Evolutionary conservation across 2,329 filamentous ascomycete species (phyloP), one percentile per base, ranked within the genome.

Genomic region (Colletotrichum lindemuthianum): DNA sequence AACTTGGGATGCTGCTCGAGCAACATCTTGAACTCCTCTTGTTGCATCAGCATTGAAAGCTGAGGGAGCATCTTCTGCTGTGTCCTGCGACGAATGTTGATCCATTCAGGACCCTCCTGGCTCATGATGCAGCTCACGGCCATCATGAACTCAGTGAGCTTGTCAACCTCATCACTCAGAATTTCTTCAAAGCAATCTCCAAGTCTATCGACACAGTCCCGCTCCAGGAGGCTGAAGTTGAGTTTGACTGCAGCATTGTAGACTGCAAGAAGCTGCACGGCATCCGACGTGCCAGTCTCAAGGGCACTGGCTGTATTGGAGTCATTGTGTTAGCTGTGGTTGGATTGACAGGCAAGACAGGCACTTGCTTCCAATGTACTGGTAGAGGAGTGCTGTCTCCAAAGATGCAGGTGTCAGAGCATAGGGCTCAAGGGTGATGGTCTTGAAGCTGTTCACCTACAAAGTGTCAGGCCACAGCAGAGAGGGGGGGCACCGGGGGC

Each of bases 131-230:
- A 33, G 2, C 60, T 56, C 4, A 37, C 15, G 10, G 40, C 56
- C 8, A 50, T 54, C 12, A 49, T 49, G n/a, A 64, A 60, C 11
- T 64, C 60, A 9, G 48, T 49, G 13, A 64, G 16, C 10, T 47
- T 16, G 7, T 60, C 13, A 11, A 60, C 33, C 6, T 49, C 24
- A 16, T 15, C 48, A 3, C 10, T 11, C 13, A 64, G 43, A 10
- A 64, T 60, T 8, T 53, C 37, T 13, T 44, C n/a, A 7, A 64
- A 33, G 16, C 49, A 15, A 11, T 24, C 6, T 24, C 60, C 49
- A 15, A 54, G 16, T 6, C 36, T 36, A 11, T 37, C 33, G 11
- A 34, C 56, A 12, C 59, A n/a, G 13, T 34, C 6, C 1, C 32
- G 12, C 36, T 52, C 48, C 1, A 63, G 41, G 0, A 24, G 24